These are phyloP conservation scores for Sporothrix pallida DNA, from an alignment of 2,329 filamentous ascomycete genomes.

Conservation along the genomic window DNA sequence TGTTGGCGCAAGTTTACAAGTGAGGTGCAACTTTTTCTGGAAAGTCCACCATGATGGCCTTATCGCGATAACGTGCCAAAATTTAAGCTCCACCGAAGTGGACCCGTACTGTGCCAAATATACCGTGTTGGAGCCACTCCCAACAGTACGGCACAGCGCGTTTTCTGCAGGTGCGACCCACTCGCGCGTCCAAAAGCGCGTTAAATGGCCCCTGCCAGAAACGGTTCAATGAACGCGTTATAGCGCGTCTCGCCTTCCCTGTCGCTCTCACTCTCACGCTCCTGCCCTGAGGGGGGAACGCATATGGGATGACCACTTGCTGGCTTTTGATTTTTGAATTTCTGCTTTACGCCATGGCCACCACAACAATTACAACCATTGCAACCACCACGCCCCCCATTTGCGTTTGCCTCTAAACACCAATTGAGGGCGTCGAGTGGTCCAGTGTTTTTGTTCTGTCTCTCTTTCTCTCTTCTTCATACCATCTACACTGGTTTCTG, in stretches of 20 bases:
- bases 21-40: slow-evolving; percentile 10
- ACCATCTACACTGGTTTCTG: not conserved
- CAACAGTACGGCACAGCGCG: slow-evolving; percentile 7
- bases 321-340: too few species aligned
- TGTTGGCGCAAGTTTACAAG: slow-evolving; percentile 13
- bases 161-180: slow-evolving; percentile 28
- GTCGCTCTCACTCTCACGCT: not conserved
- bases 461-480: not conserved
- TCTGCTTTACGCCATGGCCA: slow-evolving; percentile 7
- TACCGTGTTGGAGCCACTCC: slow-evolving; percentile 6
- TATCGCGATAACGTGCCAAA: slow-evolving; percentile 29
- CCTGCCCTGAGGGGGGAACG: not conserved
- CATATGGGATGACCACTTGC: slow-evolving; percentile 8
- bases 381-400: not conserved
- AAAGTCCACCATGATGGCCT: not conserved
- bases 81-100: not conserved
- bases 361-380: not conserved
- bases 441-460: not conserved
- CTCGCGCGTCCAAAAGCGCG: slow-evolving; percentile 30
- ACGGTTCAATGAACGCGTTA: slow-evolving; percentile 23
- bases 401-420: not conserved
- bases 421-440: slow-evolving; percentile 22
- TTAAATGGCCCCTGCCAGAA: slow-evolving; percentile 25
- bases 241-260: slow-evolving; percentile 25
- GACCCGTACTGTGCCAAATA: not conserved